These are phyloP conservation scores for Diplodia scrobiculata DNA, from an alignment of 2,329 filamentous ascomycete genomes.

Conservation along the genomic window DNA sequence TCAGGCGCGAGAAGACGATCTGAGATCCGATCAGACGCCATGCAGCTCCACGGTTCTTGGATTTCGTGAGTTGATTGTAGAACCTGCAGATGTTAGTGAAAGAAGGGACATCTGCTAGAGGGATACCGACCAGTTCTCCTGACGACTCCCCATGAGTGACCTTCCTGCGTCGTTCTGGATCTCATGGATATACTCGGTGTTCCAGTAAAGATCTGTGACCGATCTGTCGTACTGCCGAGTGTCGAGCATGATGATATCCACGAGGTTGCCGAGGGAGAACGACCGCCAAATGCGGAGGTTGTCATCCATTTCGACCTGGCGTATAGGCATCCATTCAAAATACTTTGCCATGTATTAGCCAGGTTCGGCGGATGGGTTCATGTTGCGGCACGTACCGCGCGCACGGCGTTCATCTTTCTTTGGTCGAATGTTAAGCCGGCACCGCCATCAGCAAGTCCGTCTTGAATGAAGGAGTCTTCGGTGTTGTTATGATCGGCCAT, in stretches of 20 bases:
- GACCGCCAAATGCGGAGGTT: constrained; percentile 48
- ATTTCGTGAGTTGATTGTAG: constrained; percentile 55
- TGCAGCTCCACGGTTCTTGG: constrained; percentile 55
- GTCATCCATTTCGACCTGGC: constrained; percentile 45
- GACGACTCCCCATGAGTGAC: constrained; percentile 69
- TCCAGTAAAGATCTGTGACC: constrained; percentile 55
- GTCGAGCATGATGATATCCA: constrained; percentile 50
- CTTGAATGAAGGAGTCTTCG: constrained; percentile 46
- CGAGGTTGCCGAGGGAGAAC: constrained; percentile 47
- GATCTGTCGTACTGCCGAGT: constrained; percentile 49
- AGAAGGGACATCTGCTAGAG: no score
- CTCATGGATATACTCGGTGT: constrained; percentile 62
- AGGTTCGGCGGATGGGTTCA: not conserved
- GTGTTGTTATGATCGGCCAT: constrained; percentile 48
- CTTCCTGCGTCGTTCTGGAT: constrained; percentile 69
- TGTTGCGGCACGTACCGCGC: constrained; percentile 35
- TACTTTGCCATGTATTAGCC: constrained; percentile 34
- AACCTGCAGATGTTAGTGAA: constrained; percentile 31
- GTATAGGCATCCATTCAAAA: constrained; percentile 51
- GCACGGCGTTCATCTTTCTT: constrained; percentile 52
- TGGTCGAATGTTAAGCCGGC: constrained; percentile 47
- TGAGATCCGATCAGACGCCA: constrained; percentile 75
- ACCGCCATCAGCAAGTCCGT: constrained; percentile 34
- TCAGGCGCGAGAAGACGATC: constrained; percentile 65
- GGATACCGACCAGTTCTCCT: constrained; percentile 64